Conservation (phyloP, 176 grass and related monocot species). For the Musa itinerans region DNA sequence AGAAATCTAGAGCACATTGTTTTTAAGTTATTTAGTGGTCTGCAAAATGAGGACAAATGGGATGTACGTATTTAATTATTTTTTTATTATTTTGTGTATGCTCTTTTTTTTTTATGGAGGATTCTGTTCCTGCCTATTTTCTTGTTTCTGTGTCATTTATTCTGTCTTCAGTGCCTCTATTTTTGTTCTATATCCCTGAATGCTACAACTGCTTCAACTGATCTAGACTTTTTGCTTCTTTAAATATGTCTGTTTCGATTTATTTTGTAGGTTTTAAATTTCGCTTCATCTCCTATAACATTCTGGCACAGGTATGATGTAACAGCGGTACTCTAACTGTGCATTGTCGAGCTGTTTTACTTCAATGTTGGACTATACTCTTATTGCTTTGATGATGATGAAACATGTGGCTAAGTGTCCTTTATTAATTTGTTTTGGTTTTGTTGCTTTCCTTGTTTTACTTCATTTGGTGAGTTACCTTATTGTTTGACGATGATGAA, state of each 20-base stretch:
- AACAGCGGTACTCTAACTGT: neutral
- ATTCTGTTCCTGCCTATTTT: no score
- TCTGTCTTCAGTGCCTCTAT: no score
- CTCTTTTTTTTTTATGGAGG: no score
- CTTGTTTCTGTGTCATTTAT: no score
- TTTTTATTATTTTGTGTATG: no score
- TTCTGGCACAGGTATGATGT: slow-evolving; percentile 75
- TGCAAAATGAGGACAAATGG: no score
- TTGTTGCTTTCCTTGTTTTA: neutral
- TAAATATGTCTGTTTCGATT: neutral
- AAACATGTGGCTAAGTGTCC: no score
- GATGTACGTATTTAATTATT: no score
- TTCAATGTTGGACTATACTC: no score
- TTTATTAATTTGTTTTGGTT: no score
- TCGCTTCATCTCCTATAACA: slow-evolving; percentile 81
- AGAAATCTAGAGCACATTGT: no score
- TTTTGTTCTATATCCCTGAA: neutral
- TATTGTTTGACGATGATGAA: neutral
- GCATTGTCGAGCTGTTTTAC: neutral
- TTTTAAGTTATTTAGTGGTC: no score
- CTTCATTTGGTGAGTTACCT: neutral
- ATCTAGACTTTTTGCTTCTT: neutral
- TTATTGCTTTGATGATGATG: neutral
- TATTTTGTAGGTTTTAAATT: slow-evolving; percentile 36
- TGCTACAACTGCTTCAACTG: neutral